Evolutionary conservation across 1,284 basidiomycete species (phyloP).

Genomic region (Apiotrichum siamense): DNA sequence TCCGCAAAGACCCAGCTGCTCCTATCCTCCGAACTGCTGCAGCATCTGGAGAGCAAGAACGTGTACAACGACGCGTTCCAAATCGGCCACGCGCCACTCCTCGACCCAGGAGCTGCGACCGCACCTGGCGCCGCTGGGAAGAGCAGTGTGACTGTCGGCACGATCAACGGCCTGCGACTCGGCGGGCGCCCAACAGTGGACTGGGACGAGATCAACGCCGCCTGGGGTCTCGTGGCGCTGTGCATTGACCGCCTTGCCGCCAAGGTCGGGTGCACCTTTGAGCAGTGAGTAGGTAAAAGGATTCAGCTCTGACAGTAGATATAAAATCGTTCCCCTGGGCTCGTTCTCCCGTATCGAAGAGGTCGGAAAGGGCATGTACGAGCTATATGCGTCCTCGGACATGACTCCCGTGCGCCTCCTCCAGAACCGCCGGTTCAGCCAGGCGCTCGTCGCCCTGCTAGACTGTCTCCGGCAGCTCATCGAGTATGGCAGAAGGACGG

Average conservation of each 20-base stretch:
- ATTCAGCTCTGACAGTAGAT: slow-evolving; percentile 51
- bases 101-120: background rate
- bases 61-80: slow-evolving; percentile 99
- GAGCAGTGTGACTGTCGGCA: slow-evolving; percentile 63
- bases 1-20: slow-evolving; percentile 39
- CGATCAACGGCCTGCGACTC: slow-evolving; percentile 90
- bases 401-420: slow-evolving; percentile 67
- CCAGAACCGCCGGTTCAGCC: slow-evolving; percentile 91
- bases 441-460: slow-evolving; percentile 91
- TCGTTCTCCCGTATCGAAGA: slow-evolving; percentile 88
- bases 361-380: slow-evolving; percentile 74
- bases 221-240: slow-evolving; percentile 93
- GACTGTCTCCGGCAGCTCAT: slow-evolving; percentile 88
- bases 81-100: slow-evolving; percentile 65
- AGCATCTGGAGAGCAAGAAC: slow-evolving; percentile 78
- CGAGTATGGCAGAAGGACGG: slow-evolving; percentile 70
- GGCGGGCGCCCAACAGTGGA: slow-evolving; percentile 84
- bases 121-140: slow-evolving; percentile 1
- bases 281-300: slow-evolving; percentile 55
- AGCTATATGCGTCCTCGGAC: slow-evolving; percentile 83
- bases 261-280: slow-evolving; percentile 80
- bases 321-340: slow-evolving; percentile 82
- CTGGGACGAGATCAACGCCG: slow-evolving; percentile 98
- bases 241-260: slow-evolving; percentile 83
- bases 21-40: slow-evolving; percentile 40